Evolutionary conservation across 2,329 filamentous ascomycete species (phyloP).

Genomic region (Zasmidium citrigriseum): DNA sequence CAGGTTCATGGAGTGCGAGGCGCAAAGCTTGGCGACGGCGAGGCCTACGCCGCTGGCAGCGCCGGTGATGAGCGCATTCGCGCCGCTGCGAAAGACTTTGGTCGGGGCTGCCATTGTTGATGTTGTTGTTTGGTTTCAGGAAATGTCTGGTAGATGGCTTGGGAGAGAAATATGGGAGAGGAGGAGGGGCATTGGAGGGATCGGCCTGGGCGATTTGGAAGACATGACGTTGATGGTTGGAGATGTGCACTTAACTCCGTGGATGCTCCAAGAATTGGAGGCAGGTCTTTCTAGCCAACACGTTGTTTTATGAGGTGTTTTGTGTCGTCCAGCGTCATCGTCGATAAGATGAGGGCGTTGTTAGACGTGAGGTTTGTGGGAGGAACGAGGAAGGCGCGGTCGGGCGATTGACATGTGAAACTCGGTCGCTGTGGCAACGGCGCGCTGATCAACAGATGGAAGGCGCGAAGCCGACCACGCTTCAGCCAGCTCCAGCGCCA

Average conservation of each 20-base stretch:
- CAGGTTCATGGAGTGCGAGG: slow-evolving; percentile 68
- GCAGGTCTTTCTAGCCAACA: too few relatives aligned
- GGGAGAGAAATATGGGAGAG: background rate
- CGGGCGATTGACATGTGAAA: background rate
- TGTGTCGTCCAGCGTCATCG: background rate
- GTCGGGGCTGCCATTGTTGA: slow-evolving; percentile 26
- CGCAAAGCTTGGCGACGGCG: slow-evolving; percentile 70
- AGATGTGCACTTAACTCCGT: background rate
- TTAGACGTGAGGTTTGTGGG: background rate
- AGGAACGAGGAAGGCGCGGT: background rate
- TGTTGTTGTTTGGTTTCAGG: background rate
- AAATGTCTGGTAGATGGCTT: background rate
- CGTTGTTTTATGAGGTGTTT: background rate
- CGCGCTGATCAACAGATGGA: background rate
- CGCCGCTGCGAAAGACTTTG: slow-evolving; percentile 35
- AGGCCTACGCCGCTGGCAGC: slow-evolving; percentile 77
- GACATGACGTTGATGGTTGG: background rate
- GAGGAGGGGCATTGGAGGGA: background rate
- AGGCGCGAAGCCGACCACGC: background rate
- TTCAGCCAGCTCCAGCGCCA: background rate
- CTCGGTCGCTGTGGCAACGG: background rate
- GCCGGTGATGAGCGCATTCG: slow-evolving; percentile 75
- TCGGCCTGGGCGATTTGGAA: too few relatives aligned
- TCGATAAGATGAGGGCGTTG: background rate
- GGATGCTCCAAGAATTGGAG: too few relatives aligned